A percentile compares a stretch with the other conserved stretches of the same genome.
Conservation (phyloP, 257 asterid genomes). For the Rhazya stricta region DNA sequence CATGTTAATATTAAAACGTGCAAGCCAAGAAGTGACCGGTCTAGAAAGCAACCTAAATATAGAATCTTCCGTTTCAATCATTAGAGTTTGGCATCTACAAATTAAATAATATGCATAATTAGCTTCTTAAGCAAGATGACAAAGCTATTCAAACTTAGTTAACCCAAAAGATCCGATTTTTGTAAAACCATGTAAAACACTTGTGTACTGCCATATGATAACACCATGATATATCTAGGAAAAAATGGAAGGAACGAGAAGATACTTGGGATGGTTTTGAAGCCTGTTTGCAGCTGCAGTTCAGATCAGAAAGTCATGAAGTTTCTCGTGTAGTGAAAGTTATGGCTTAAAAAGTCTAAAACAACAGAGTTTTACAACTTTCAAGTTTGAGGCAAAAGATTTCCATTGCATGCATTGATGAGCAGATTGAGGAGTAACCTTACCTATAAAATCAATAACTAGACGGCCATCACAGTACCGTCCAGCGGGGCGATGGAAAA, state of each 20-base stretch:
- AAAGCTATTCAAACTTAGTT: neutral
- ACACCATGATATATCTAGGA: too few relatives aligned
- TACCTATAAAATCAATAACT: constrained; percentile 62
- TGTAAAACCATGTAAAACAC: neutral
- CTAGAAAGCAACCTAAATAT: too few relatives aligned
- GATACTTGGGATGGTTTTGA: too few relatives aligned
- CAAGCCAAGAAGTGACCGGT: neutral
- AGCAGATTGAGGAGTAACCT: neutral
- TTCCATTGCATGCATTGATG: neutral
- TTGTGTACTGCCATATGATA: too few relatives aligned
- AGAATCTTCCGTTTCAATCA: neutral
- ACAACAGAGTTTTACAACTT: neutral
- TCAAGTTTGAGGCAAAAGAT: neutral
- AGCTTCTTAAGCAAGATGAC: neutral
- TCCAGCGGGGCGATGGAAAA: constrained; percentile 71
- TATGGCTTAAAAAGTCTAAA: neutral
- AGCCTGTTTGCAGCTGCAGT: too few relatives aligned
- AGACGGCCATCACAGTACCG: constrained; percentile 85
- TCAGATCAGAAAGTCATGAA: too few relatives aligned
- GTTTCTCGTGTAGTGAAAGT: neutral
- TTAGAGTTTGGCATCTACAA: neutral
- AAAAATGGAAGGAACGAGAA: too few relatives aligned
- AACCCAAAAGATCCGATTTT: neutral
- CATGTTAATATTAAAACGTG: neutral
- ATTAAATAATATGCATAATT: neutral